A percentile compares a stretch with the other conserved stretches of the same genome.
phyloP scores from a whole-genome alignment of 768 basidiomycete genomes.

The Tricholoma hemisulphureum region DNA sequence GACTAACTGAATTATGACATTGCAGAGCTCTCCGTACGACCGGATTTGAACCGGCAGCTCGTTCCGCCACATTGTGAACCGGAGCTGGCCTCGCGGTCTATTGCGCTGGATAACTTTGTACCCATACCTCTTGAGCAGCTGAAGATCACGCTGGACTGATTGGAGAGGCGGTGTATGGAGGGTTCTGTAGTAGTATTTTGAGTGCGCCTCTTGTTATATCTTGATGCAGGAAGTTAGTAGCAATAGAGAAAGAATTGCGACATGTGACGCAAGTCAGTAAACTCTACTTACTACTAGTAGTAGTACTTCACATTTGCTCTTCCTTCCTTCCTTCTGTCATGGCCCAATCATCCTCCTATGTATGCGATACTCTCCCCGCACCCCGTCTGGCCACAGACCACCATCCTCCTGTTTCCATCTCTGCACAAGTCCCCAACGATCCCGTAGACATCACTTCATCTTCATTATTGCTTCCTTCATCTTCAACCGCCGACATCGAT shows the following conservation, averaged over 20 bases:
- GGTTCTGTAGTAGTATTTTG: conserved; percentile 10
- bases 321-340: neutral
- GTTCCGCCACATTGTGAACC: conserved; percentile 89
- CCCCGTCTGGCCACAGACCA: conserved; percentile 46
- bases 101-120: conserved; percentile 87
- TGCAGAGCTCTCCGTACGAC: conserved; percentile 92
- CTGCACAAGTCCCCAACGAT: conserved; percentile 22
- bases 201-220: conserved; percentile 35
- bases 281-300: conserved; percentile 8
- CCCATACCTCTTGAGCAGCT: conserved; percentile 97
- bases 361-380: conserved; percentile 73
- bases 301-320: neutral
- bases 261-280: conserved; percentile 41
- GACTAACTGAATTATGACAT: conserved; percentile 1
- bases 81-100: conserved; percentile 81
- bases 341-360: conserved; percentile 37
- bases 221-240: conserved; percentile 32
- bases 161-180: conserved; percentile 15
- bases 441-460: conserved; percentile 29
- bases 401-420: conserved; percentile 9
- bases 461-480: neutral
- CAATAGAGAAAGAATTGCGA: conserved; percentile 33
- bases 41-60: conserved; percentile 88
- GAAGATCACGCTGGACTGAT: conserved; percentile 89
- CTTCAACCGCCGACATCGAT: conserved; percentile 4